phyloP scores from a whole-genome alignment of 257 asterid genomes.

The Ajuga chamaepitys region DNA sequence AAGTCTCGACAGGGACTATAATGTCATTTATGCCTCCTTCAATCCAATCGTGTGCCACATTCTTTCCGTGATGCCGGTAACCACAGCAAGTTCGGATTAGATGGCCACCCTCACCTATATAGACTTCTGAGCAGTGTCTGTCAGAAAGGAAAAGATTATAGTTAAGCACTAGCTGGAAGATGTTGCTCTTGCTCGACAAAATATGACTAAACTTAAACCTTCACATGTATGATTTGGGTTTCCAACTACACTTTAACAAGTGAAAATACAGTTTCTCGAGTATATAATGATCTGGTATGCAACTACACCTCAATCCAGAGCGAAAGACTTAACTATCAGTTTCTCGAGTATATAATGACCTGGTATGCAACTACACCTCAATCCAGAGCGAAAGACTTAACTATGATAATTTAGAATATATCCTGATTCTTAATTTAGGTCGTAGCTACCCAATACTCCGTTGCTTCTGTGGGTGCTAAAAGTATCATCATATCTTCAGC shows the following conservation, averaged over 20 bases:
- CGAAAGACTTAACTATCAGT: neutral
- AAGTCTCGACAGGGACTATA: slow-evolving; percentile 64
- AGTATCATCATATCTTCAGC: neutral
- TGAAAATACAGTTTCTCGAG: neutral
- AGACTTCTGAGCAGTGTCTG: slow-evolving; percentile 86
- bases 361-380: no score
- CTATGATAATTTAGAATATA: neutral
- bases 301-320: neutral
- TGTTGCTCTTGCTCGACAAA: neutral
- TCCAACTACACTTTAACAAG: neutral
- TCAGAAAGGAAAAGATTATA: neutral
- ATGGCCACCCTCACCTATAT: slow-evolving; percentile 76
- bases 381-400: neutral
- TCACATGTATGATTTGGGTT: neutral
- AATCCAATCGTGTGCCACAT: slow-evolving; percentile 63
- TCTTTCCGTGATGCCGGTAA: slow-evolving; percentile 45
- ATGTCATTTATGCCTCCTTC: slow-evolving; percentile 45
- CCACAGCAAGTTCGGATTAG: slow-evolving; percentile 70
- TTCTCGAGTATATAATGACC: no score
- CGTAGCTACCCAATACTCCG: neutral
- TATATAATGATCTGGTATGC: no score
- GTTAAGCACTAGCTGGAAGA: neutral
- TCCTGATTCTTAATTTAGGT: neutral
- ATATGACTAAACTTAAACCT: neutral
- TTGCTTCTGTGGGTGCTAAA: neutral